A percentile compares a stretch with the other conserved stretches of the same genome.
Conservation (phyloP, 306 rosid species). For the Luffa acutangula region DNA sequence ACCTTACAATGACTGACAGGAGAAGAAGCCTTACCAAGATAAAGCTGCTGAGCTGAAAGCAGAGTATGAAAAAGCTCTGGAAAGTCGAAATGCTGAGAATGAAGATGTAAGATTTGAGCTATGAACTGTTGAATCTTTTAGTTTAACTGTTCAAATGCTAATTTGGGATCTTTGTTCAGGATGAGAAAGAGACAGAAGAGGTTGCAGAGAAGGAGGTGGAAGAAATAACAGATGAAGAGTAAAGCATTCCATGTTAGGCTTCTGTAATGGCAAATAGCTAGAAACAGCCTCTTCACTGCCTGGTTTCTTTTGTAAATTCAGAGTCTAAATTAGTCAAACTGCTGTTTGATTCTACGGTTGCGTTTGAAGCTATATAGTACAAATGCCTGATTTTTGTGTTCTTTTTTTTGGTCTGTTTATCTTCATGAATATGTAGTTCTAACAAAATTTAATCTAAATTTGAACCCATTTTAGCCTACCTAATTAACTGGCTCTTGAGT, state of each 20-base stretch:
- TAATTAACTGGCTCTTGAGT: too few species aligned
- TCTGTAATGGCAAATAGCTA: neutral
- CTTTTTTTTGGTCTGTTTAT: neutral
- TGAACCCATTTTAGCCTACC: neutral
- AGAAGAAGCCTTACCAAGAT: constrained; percentile 66
- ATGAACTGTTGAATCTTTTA: neutral
- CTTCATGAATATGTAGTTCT: neutral
- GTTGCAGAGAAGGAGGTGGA: neutral
- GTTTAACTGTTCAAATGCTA: neutral
- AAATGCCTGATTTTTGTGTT: neutral
- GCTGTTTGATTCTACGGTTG: neutral
- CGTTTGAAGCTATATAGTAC: neutral
- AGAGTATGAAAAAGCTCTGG: constrained; percentile 46
- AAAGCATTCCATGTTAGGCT: neutral
- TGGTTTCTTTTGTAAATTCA: constrained; percentile 4
- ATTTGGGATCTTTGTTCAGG: constrained; percentile 22
- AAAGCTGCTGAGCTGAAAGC: constrained; percentile 68
- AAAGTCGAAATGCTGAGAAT: constrained; percentile 32
- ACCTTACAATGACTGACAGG: constrained; percentile 21
- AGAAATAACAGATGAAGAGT: constrained; percentile 51
- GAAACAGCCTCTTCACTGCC: neutral
- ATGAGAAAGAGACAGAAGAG: constrained; percentile 23
- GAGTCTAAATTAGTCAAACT: neutral
- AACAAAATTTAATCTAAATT: neutral
- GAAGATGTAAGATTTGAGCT: constrained; percentile 24